These are phyloP conservation scores for Irpex sp. DNA, from an alignment of 1,284 basidiomycete genomes.

Conservation along the genomic window DNA sequence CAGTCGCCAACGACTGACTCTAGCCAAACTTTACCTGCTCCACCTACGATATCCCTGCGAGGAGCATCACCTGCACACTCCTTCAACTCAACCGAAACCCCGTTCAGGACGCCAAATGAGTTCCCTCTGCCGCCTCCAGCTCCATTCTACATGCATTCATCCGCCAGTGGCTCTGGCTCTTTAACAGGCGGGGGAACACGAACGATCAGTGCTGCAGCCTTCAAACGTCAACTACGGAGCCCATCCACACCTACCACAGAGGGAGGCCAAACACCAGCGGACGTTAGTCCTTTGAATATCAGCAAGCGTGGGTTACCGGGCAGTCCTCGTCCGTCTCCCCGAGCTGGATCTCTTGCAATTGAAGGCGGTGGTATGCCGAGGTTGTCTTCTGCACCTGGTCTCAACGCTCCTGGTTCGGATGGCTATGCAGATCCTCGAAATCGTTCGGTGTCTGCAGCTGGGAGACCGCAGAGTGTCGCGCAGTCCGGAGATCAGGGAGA, in stretches of 20 bases:
- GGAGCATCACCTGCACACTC: constrained; percentile 19
- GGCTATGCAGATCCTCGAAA: neutral
- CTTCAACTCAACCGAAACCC: constrained; percentile 26
- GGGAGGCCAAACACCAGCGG: constrained; percentile 24
- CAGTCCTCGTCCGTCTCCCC: constrained; percentile 32
- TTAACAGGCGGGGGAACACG: constrained; percentile 31
- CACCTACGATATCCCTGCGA: constrained; percentile 2
- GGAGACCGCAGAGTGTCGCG: neutral
- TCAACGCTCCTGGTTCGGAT: neutral
- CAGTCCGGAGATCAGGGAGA: constrained; percentile 3
- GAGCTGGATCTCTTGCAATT: neutral
- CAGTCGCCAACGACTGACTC: neutral
- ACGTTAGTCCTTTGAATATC: constrained; percentile 45
- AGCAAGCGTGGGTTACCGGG: constrained; percentile 43
- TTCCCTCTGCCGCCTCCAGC: constrained; percentile 22
- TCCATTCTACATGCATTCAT: constrained; percentile 22
- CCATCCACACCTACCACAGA: constrained; percentile 19
- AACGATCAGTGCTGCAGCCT: constrained; percentile 74
- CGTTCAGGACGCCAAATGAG: constrained; percentile 35
- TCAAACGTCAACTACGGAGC: constrained; percentile 48
- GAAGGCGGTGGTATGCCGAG: neutral
- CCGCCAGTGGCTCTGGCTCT: constrained; percentile 32
- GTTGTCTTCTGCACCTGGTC: constrained; percentile 4
- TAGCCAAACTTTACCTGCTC: neutral
- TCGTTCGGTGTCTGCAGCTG: neutral